Conservation (phyloP, 371 early-diverging fungal genomes). For the Mortierella polycephala region DNA sequence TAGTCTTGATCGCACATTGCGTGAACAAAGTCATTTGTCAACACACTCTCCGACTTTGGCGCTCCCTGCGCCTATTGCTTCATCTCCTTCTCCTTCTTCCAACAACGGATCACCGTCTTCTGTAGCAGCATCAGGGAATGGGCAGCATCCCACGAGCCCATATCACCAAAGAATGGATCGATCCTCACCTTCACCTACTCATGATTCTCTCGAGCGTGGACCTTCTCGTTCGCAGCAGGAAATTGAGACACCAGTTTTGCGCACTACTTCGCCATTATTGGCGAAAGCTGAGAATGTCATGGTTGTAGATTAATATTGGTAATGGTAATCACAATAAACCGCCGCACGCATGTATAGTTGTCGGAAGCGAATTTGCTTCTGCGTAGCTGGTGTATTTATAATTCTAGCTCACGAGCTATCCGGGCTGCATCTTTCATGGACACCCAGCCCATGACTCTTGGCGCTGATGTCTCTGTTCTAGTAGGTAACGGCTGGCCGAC, state of each 20-base stretch:
- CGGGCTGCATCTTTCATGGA: background rate
- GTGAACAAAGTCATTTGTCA: background rate
- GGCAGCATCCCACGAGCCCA: background rate
- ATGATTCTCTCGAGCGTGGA: background rate
- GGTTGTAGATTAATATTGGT: background rate
- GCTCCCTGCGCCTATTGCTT: background rate
- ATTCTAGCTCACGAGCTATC: background rate
- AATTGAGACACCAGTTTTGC: background rate
- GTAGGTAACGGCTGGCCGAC: background rate
- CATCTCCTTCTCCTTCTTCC: background rate
- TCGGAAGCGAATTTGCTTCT: too few relatives aligned
- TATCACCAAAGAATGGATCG: background rate
- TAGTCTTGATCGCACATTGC: background rate
- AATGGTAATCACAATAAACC: background rate
- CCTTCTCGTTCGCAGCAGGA: background rate
- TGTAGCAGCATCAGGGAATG: background rate
- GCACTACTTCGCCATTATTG: background rate
- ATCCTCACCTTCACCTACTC: background rate
- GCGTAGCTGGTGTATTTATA: background rate
- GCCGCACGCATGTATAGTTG: too few relatives aligned
- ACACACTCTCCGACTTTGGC: background rate
- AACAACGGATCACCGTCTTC: background rate
- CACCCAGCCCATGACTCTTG: background rate
- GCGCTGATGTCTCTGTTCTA: background rate
- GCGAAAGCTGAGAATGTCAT: background rate